Percentiles rank a stretch among this genome's conserved stretches.
Evolutionary conservation across 2,329 filamentous ascomycete genomes (phyloP).

Genomic region (Ophioceras dolichostomum): DNA sequence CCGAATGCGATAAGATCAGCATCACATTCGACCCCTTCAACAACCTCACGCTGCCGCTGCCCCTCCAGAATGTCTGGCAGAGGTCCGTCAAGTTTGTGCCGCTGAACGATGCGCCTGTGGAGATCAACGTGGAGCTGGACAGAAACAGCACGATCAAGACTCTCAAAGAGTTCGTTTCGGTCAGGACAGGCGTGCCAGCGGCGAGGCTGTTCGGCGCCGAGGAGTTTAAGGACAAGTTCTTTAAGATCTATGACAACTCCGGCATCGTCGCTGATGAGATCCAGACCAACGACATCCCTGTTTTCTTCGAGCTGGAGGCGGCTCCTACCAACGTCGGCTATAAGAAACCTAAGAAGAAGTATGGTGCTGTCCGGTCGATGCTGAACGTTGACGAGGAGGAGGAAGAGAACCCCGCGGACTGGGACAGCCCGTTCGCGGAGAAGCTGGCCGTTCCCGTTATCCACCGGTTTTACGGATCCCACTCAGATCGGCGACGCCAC

Average conservation of each 20-base stretch:
- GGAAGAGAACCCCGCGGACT: conserved; percentile 23
- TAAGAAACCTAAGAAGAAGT: conserved; percentile 30
- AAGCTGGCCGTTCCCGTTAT: conserved; percentile 59
- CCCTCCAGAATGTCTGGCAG: conserved; percentile 72
- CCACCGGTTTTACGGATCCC: conserved; percentile 36
- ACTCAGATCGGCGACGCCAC: conserved; percentile 3
- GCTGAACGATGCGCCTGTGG: conserved; percentile 55
- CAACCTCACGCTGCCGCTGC: conserved; percentile 81
- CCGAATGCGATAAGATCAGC: conserved; percentile 84
- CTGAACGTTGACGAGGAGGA: conserved; percentile 33
- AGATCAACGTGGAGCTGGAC: conserved; percentile 67
- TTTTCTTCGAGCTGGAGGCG: conserved; percentile 66
- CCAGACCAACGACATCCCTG: conserved; percentile 47
- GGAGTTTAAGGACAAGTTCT: conserved; percentile 73
- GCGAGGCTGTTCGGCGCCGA: conserved; percentile 68
- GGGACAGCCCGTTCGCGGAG: conserved; percentile 51
- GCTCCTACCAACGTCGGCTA: conserved; percentile 66
- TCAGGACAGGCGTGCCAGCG: conserved; percentile 49
- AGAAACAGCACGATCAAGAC: conserved; percentile 58
- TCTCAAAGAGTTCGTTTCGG: conserved; percentile 60
- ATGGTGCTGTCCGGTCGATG: conserved; percentile 31
- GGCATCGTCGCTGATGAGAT: conserved; percentile 62
- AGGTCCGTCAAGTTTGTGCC: conserved; percentile 68
- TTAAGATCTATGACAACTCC: conserved; percentile 69
- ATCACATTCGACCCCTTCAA: conserved; percentile 98